Base-by-base conservation (phyloP, 805 yeast species). In the Teunomyces tritomae region DNA sequence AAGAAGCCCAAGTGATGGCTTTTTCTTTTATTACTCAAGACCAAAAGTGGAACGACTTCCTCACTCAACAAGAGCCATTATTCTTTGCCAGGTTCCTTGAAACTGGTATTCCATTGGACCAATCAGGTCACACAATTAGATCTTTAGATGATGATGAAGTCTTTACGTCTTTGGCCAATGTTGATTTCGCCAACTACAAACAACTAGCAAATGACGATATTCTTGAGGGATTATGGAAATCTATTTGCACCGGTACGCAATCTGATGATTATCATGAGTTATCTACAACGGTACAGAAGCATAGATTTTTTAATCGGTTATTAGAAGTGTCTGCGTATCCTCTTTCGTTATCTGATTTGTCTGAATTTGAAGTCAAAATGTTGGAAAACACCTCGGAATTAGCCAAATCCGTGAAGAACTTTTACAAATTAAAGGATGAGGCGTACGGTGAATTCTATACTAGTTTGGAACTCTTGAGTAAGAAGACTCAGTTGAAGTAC, bases 361-460 rank as follows among this genome's bases (percentile, higher is more conserved):
- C 49, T 11, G 36, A 42, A 1, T 53, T 72, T 28, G 34, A 42
- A 32, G 32, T 16, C 11, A 52, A 57, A 4, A 39, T 67, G 6
- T 54, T 67, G 27, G 33, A 28, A n/a, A 60, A 61, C 28, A 49
- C 68, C 0, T 33, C 48, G 5, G 56, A 52, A 16, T 51, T 57
- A 14, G 44, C 63, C 13, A 65, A 57, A 47, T 47, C 58, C 1
- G 61, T 63, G 1, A 55, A 57, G 14, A 55, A 64, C 41, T 76
- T 75, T 49, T 77, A 78, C 52, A 79, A 75, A 53, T 56, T 70
- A 4, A 71, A 65, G 46, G 79, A 77, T 44, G 64, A 59, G n/a
- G 61, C 71, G 3, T 55, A 50, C 41, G 76, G 77, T 3, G 62
- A 62, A 33, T 57, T 61, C 34, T 65, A 57, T 45, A 48, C 43